phyloP scores from a whole-genome alignment of 176 grass and related monocot species.

The Echinochloa phyllopogon region DNA sequence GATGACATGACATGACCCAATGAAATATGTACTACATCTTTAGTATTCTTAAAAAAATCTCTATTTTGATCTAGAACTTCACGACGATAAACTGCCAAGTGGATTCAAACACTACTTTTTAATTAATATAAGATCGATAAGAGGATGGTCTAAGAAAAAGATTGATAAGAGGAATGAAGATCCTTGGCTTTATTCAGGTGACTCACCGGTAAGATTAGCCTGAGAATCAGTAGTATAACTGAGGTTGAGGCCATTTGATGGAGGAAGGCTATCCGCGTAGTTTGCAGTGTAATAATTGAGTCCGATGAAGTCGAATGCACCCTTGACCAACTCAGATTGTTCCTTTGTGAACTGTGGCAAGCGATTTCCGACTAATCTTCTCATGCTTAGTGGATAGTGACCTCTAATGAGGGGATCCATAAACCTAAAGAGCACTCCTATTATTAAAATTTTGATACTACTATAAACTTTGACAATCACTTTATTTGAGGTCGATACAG shows the following conservation, averaged over 20 bases:
- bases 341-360: slow-evolving; percentile 44
- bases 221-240: slow-evolving; percentile 50
- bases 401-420: slow-evolving; percentile 50
- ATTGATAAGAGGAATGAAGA: background rate
- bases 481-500: accelerated
- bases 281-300: slow-evolving; percentile 56
- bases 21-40: background rate
- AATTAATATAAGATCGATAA: background rate
- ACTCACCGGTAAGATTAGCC: slow-evolving; percentile 43
- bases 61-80: too few relatives aligned
- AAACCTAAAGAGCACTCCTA: slow-evolving; percentile 19
- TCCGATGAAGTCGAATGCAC: slow-evolving; percentile 63
- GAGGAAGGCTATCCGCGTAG: slow-evolving; percentile 42
- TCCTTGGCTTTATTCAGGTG: background rate
- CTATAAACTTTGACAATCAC: background rate
- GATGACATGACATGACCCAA: background rate
- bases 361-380: slow-evolving; percentile 43
- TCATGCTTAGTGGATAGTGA: slow-evolving; percentile 54
- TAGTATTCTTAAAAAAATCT: too few relatives aligned
- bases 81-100: too few relatives aligned
- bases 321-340: slow-evolving; percentile 50
- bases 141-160: background rate
- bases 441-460: background rate
- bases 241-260: slow-evolving; percentile 40
- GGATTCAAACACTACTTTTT: background rate